phyloP scores from a whole-genome alignment of 2,329 filamentous ascomycete genomes.

The Ambrosiella cleistominuta region DNA sequence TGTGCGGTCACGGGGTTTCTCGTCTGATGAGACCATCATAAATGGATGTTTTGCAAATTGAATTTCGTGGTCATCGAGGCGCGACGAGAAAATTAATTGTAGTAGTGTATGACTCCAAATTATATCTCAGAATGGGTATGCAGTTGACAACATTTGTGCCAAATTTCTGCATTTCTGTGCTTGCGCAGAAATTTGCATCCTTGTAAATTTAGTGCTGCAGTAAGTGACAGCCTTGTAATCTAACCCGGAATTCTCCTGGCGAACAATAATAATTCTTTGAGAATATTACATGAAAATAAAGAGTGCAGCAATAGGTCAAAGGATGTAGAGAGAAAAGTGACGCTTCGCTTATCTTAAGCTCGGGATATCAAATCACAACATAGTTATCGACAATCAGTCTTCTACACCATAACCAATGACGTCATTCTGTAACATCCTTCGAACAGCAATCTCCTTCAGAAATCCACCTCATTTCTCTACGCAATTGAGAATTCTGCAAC shows the following conservation, averaged over 20 bases:
- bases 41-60: background rate
- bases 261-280: background rate
- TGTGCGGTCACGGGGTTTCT: background rate
- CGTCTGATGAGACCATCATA: background rate
- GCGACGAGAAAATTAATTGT: no score
- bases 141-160: no score
- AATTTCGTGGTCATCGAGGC: background rate
- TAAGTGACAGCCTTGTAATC: background rate
- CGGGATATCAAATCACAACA: background rate
- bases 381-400: no score
- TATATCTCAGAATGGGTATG: no score
- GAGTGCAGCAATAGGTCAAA: no score
- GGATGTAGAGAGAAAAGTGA: background rate
- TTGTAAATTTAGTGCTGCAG: no score
- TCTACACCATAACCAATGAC: background rate
- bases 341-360: background rate
- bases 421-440: no score
- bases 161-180: no score
- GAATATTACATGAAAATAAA: no score
- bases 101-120: no score
- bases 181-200: no score
- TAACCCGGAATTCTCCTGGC: background rate
- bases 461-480: conserved; percentile 21
- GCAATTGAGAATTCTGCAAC: conserved; percentile 62
- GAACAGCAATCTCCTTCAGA: background rate